Conservation (phyloP, 164 flowering plant species). For the Stephania japonica region DNA sequence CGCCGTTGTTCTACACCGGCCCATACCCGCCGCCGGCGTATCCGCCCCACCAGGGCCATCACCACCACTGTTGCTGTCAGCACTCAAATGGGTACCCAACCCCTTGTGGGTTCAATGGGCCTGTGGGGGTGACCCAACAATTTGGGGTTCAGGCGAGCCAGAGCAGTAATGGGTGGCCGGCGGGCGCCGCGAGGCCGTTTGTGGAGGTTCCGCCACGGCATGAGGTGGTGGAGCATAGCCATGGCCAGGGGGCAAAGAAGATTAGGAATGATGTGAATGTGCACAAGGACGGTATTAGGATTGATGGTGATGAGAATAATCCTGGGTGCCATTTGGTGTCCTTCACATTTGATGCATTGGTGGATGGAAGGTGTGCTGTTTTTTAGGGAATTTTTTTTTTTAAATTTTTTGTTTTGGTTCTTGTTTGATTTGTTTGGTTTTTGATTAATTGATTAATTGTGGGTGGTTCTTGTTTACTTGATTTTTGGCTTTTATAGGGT, state of each 20-base stretch:
- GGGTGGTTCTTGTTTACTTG: background rate
- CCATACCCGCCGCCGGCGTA: conserved; percentile 19
- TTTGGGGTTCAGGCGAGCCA: conserved; percentile 30
- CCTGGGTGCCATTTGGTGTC: conserved; percentile 71
- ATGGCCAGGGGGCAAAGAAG: conserved; percentile 64
- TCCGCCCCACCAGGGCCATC: conserved; percentile 16
- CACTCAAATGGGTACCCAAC: conserved; percentile 11
- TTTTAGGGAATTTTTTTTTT: background rate
- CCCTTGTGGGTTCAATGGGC: conserved; percentile 11
- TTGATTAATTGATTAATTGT: background rate
- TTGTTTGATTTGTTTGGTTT: background rate
- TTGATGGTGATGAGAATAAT: conserved; percentile 57
- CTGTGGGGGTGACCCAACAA: background rate
- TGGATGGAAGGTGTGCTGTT: conserved; percentile 66
- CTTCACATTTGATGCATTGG: conserved; percentile 74
- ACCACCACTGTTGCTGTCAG: conserved; percentile 14
- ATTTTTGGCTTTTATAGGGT: no score
- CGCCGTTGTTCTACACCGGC: conserved; percentile 19
- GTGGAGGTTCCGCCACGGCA: conserved; percentile 26
- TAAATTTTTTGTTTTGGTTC: background rate
- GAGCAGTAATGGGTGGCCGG: conserved; percentile 31
- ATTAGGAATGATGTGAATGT: conserved; percentile 81
- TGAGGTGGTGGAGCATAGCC: conserved; percentile 56
- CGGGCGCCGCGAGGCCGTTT: conserved; percentile 15
- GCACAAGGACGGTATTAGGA: conserved; percentile 61